Percentiles rank a stretch among this genome's conserved stretches.
Evolutionary conservation across 106 monocot genomes (phyloP).

Genomic region (Allium cepa): DNA sequence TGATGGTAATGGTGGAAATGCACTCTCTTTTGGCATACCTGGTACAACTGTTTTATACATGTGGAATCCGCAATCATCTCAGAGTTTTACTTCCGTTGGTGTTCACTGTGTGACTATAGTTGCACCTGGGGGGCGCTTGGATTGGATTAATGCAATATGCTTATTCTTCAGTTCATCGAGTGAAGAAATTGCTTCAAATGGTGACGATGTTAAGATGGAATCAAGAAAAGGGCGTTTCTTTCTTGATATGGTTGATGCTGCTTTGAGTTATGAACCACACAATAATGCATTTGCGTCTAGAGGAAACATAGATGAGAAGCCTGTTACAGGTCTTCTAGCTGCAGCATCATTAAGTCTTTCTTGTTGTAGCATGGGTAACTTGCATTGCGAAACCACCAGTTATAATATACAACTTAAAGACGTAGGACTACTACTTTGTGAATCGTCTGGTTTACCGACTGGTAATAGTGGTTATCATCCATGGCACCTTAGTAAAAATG

Average conservation of each 20-base stretch:
- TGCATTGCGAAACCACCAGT: slow-evolving; percentile 18
- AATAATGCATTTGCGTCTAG: slow-evolving; percentile 13
- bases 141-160: slow-evolving; percentile 70
- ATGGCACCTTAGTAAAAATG: slow-evolving; percentile 42
- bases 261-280: slow-evolving; percentile 81
- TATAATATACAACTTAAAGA: slow-evolving; percentile 63
- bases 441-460: slow-evolving; percentile 23
- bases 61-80: slow-evolving; percentile 34
- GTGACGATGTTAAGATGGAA: slow-evolving; percentile 13
- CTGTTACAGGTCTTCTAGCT: slow-evolving; percentile 64
- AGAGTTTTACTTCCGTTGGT: slow-evolving; percentile 54
- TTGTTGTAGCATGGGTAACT: slow-evolving; percentile 17
- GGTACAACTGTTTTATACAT: slow-evolving; percentile 54
- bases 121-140: slow-evolving; percentile 87
- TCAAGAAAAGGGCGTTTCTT: slow-evolving; percentile 42
- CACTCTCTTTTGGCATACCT: slow-evolving; percentile 54
- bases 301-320: slow-evolving; percentile 15
- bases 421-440: slow-evolving; percentile 70
- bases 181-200: slow-evolving; percentile 11
- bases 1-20: slow-evolving; percentile 74
- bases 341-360: slow-evolving; percentile 76
- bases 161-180: slow-evolving; percentile 47
- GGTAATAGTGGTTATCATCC: slow-evolving; percentile 28
- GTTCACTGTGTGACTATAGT: slow-evolving; percentile 67
- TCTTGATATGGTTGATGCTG: slow-evolving; percentile 83